Conservation (phyloP, 192 early-diverging fungal genomes). For the Chytriomyces confervae region DNA sequence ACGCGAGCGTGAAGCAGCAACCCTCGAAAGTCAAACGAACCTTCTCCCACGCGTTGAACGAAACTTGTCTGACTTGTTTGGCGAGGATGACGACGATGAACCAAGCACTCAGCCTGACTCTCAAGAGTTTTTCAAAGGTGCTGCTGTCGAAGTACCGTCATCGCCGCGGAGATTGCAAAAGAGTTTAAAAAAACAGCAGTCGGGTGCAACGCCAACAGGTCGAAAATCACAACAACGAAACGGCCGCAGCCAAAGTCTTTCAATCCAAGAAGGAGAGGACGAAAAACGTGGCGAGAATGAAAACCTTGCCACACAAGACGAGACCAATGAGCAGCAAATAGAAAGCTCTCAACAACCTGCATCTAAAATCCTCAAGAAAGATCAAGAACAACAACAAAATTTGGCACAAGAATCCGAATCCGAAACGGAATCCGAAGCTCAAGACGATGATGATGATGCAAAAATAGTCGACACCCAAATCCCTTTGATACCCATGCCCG, state of each 20-base stretch:
- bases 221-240: background rate
- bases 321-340: too few species aligned
- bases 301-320: background rate
- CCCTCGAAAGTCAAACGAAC: background rate
- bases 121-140: background rate
- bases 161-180: too few species aligned
- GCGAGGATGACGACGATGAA: background rate
- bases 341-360: too few species aligned
- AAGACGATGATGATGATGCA: background rate
- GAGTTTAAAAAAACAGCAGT: too few species aligned
- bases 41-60: background rate
- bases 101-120: background rate
- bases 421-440: background rate
- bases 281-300: background rate
- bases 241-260: background rate
- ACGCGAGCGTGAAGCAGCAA: background rate
- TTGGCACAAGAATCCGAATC: background rate
- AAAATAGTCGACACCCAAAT: background rate
- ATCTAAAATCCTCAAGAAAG: too few species aligned
- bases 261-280: background rate
- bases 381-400: too few species aligned
- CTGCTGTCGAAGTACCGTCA: too few species aligned
- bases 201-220: too few species aligned
- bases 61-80: background rate
- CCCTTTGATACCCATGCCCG: background rate